A percentile compares a stretch with the other conserved stretches of the same genome.
Conservation (phyloP, 1,139 yeast species). For the Pichia sorboxylosa region DNA sequence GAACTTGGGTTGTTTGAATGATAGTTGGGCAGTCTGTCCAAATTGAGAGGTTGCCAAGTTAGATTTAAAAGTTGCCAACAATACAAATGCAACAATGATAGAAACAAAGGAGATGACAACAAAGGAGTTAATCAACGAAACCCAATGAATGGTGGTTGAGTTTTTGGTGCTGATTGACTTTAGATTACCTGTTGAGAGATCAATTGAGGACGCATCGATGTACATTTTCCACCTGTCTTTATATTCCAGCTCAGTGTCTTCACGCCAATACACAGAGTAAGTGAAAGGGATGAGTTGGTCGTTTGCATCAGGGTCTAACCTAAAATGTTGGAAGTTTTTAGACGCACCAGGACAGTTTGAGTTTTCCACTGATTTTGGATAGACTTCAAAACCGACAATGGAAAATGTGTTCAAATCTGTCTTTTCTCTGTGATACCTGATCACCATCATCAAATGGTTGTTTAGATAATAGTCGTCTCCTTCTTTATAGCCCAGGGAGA, state of each 20-base stretch:
- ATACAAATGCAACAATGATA: slow-evolving; percentile 50
- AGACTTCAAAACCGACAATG: slow-evolving; percentile 85
- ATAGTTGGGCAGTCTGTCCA: slow-evolving; percentile 33
- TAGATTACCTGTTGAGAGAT: slow-evolving; percentile 6
- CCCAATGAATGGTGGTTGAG: slow-evolving; percentile 57
- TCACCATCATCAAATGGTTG: slow-evolving; percentile 73
- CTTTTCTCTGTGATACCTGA: slow-evolving; percentile 56
- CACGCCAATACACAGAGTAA: slow-evolving; percentile 84
- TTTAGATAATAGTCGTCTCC: slow-evolving; percentile 50
- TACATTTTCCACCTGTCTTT: slow-evolving; percentile 67
- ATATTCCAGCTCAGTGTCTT: slow-evolving; percentile 59
- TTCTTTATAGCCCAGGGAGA: slow-evolving; percentile 64
- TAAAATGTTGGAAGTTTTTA: slow-evolving; percentile 43
- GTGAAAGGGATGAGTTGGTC: slow-evolving; percentile 53
- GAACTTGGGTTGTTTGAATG: slow-evolving; percentile 31
- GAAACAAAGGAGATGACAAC: slow-evolving; percentile 50
- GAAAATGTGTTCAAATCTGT: slow-evolving; percentile 33
- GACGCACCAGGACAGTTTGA: slow-evolving; percentile 61
- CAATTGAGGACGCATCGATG: slow-evolving; percentile 15
- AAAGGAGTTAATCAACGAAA: slow-evolving; percentile 55
- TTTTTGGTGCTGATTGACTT: slow-evolving; percentile 24
- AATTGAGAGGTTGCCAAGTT: slow-evolving; percentile 1
- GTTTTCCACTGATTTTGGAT: slow-evolving; percentile 69
- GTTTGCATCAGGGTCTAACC: slow-evolving; percentile 31
- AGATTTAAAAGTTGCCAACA: slow-evolving; percentile 33